A percentile compares a stretch with the other conserved stretches of the same genome.
These are phyloP conservation scores for Boletus tylopilopsis DNA, from an alignment of 768 basidiomycete species.

Conservation along the genomic window DNA sequence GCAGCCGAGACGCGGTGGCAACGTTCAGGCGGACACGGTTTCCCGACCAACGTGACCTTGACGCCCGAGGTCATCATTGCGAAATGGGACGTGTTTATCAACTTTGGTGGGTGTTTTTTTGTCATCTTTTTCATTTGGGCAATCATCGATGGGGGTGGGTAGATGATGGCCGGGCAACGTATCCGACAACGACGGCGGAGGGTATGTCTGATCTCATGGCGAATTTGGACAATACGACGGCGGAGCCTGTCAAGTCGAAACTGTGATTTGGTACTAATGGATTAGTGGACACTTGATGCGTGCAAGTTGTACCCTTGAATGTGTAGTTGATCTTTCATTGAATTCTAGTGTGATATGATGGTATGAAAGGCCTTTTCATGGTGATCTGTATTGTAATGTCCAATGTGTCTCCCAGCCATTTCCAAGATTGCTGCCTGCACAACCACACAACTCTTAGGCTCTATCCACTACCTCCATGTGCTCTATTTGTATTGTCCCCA, in stretches of 20 bases:
- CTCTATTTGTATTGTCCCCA: no score
- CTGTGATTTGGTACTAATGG: conserved; percentile 33
- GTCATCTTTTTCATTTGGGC: no score
- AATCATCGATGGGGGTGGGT: not conserved
- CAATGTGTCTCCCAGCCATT: no score
- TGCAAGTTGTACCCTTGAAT: not conserved
- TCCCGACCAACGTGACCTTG: conserved; percentile 72
- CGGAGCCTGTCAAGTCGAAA: conserved; percentile 45
- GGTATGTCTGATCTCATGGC: conserved; percentile 71
- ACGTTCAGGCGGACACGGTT: conserved; percentile 80
- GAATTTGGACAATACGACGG: conserved; percentile 45
- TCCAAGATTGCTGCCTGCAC: no score
- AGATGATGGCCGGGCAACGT: conserved; percentile 81
- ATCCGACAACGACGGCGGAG: conserved; percentile 74
- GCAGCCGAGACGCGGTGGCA: conserved; percentile 93
- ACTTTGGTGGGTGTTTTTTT: conserved; percentile 60
- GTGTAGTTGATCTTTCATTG: no score
- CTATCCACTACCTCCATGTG: no score
- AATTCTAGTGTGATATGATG: no score
- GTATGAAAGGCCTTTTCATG: no score
- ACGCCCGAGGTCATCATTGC: conserved; percentile 76
- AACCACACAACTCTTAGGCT: no score
- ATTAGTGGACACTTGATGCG: not conserved
- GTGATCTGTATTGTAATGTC: no score
- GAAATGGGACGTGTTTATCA: conserved; percentile 82